phyloP scores from a whole-genome alignment of 2,329 filamentous ascomycete species.

The Alternaria triticimaculans region DNA sequence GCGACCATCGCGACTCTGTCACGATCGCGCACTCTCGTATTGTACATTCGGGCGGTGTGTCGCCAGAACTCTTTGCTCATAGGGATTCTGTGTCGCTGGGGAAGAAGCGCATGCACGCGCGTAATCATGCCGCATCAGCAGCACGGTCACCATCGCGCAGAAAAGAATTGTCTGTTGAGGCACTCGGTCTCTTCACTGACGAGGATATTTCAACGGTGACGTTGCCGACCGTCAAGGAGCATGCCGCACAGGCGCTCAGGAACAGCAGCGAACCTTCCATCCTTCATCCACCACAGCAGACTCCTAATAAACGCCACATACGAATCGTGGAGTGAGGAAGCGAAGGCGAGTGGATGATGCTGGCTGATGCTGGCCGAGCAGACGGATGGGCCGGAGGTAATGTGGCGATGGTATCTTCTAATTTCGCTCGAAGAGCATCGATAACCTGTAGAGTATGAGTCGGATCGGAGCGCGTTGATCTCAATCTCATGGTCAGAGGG shows the following conservation, averaged over 20 bases:
- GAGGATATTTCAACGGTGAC: neutral
- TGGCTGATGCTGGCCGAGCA: neutral
- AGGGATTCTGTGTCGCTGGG: slow-evolving; percentile 31
- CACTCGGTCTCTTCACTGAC: neutral
- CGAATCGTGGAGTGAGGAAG: slow-evolving; percentile 23
- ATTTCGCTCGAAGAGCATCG: neutral
- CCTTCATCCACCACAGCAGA: neutral
- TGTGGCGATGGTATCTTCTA: neutral
- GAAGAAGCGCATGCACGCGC: slow-evolving; percentile 36
- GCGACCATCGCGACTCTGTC: slow-evolving; percentile 42
- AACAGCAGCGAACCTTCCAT: slow-evolving; percentile 14
- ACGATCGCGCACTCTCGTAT: slow-evolving; percentile 38
- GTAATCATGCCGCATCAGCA: slow-evolving; percentile 19
- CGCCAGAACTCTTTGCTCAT: slow-evolving; percentile 31
- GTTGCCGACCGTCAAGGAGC: slow-evolving; percentile 9
- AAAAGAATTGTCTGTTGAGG: neutral
- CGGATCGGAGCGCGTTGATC: neutral
- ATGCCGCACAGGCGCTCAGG: slow-evolving; percentile 17
- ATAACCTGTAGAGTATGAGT: neutral
- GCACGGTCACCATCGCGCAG: neutral
- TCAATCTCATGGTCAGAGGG: neutral
- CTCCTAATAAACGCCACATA: slow-evolving; percentile 18
- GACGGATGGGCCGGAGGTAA: neutral
- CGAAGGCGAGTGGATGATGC: neutral
- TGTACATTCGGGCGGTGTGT: slow-evolving; percentile 19